phyloP scores from a whole-genome alignment of 1,284 basidiomycete species.

The Hypsizygus ulmarius region DNA sequence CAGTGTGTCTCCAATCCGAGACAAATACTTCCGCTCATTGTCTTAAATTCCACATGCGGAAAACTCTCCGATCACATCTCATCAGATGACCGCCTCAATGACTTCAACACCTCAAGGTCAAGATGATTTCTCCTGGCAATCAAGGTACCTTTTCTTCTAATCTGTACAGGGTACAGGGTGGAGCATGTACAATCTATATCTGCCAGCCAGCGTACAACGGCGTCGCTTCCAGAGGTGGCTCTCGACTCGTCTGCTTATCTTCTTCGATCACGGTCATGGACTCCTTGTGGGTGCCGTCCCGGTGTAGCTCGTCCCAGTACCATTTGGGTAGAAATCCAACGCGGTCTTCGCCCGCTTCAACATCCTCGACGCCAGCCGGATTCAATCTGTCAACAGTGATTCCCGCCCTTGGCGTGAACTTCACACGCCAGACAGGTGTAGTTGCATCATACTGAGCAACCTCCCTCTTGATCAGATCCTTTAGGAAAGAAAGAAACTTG shows the following conservation, averaged over 20 bases:
- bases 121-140: slow-evolving; percentile 16
- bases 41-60: slow-evolving; percentile 10
- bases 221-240: slow-evolving; percentile 12
- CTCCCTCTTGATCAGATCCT: slow-evolving; percentile 30
- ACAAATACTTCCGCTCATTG: slow-evolving; percentile 9
- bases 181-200: slow-evolving; percentile 21
- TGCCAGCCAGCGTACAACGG: slow-evolving; percentile 26
- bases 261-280: slow-evolving; percentile 3
- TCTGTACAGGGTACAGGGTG: slow-evolving; percentile 6
- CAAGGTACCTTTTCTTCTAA: slow-evolving; percentile 23
- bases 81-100: slow-evolving; percentile 34
- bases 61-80: slow-evolving; percentile 16
- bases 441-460: slow-evolving; percentile 15
- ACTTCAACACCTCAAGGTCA: slow-evolving; percentile 23
- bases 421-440: slow-evolving; percentile 62
- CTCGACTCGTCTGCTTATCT: slow-evolving; percentile 4
- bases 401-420: slow-evolving; percentile 56
- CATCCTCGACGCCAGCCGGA: slow-evolving; percentile 49
- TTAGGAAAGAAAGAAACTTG: slow-evolving; percentile 58
- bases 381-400: slow-evolving; percentile 46
- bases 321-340: slow-evolving; percentile 71
- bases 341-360: slow-evolving; percentile 62
- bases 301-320: slow-evolving; percentile 57
- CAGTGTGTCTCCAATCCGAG: slow-evolving; percentile 7
- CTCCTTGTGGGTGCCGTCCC: slow-evolving; percentile 3